Conservation (phyloP, 2,329 filamentous ascomycete species). For the Emmonsiellopsis sp. region DNA sequence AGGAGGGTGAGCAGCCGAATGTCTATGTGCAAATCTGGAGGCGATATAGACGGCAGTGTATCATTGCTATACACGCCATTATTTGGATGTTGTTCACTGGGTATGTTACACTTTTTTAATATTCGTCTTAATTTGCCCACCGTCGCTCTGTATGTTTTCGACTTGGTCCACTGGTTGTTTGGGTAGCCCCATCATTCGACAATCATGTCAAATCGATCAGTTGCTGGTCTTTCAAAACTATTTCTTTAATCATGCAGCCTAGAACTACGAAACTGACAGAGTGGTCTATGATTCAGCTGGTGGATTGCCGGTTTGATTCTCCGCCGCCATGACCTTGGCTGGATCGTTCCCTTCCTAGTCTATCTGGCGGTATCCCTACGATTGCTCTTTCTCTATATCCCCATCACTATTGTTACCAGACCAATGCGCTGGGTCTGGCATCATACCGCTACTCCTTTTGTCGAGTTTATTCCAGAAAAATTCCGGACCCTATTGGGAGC, state of each 20-base stretch:
- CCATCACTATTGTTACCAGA: constrained; percentile 55
- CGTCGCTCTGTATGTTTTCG: not conserved
- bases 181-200: no score
- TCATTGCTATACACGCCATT: constrained; percentile 37
- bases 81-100: constrained; percentile 46
- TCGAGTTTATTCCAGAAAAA: constrained; percentile 57
- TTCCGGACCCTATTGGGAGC: constrained; percentile 57
- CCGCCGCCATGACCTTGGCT: constrained; percentile 64
- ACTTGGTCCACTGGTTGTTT: no score
- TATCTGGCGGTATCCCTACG: constrained; percentile 68
- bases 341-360: constrained; percentile 75
- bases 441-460: constrained; percentile 51
- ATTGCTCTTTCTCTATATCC: constrained; percentile 64
- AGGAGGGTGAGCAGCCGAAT: constrained; percentile 12
- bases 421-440: constrained; percentile 62
- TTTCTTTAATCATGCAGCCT: not conserved
- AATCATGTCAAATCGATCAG: no score
- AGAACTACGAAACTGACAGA: not conserved
- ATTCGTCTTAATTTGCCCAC: not conserved
- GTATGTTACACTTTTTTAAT: constrained; percentile 23
- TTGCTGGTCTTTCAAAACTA: not conserved
- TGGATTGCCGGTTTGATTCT: constrained; percentile 68
- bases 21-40: constrained; percentile 19
- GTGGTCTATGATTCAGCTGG: constrained; percentile 43
- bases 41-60: constrained; percentile 24